Evolutionary conservation across 2,329 filamentous ascomycete genomes (phyloP), one percentile per base, ranked within the genome.

Genomic region (Clarireedia hainanense): DNA sequence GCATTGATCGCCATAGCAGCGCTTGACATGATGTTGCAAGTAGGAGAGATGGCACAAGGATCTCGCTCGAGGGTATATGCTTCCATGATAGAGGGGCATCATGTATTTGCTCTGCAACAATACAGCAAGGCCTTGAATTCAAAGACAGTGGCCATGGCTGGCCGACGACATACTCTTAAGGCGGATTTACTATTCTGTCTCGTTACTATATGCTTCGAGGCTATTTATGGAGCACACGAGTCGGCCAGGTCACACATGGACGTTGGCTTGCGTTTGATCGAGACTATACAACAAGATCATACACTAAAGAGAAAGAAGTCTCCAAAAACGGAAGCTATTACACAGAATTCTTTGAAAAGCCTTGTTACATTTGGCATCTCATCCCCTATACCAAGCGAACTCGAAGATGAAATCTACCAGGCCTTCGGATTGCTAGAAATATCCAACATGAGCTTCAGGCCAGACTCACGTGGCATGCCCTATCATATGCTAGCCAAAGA

Each of bases 371-470:
- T 45, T 17, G 50, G 50, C 5, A 52, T 52, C 34, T 37, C 27
- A 34, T 52, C 50, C 27, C 50, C 40, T 15, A 42, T 34, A 5
- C 50, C 40, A 46, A 52, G 50, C 15, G 39, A 34, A 3, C 20
- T 52, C 30, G 50, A 52, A 10, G 50, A 52, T 45, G 50, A 52
- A 4, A 27, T 52, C 14, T 52, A 52, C 7, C 39, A 34, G 3
- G 14, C 26, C 3, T 52, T 46, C 15, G 39, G 50, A 24, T 17
- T 46, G 30, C 17, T 52, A 5, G 20, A 52, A 23, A 45, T 52
- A 10, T 27, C 40, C 9, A 23, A 12, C 1, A n/a, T 43, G 14
- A 52, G 40, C 27, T 45, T 43, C 27, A 46, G 34, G 24, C 4
- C 26, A 4, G 26, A 52, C 1, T 15, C 10, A 26, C 39, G 50